Base-by-base conservation (phyloP, 352 stramenopile species). In the Pythium chondricola region DNA sequence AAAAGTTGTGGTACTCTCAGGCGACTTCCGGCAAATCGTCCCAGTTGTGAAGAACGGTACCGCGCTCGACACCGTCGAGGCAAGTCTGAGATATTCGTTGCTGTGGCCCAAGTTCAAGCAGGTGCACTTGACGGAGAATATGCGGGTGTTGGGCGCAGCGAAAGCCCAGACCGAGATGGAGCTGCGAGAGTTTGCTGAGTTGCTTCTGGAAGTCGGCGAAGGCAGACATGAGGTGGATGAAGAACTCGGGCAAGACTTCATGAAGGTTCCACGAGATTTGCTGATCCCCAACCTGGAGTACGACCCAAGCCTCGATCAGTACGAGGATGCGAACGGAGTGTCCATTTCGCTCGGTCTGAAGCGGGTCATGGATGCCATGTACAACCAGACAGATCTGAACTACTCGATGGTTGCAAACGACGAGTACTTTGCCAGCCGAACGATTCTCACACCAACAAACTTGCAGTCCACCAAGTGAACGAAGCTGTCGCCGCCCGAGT, bases 361-460 rank as follows among this genome's bases (percentile, higher is more conserved):
- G 21, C 13, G 32, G 10, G 40, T 54, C 1, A 26, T 55, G 2
- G 45, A 61, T 24, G 39, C 38, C 7, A 61, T 61, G 44, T 54
- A 61, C 31, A 7, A 14, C 9, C 22, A 43, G 2, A 1, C 8
- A 10, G 48, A 48, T 30, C 24, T 61, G 8, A 33, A 61, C 22
- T 30, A 61, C 21, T 39, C 44, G 6, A 6, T 10, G 1, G 6
- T 53, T 2, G 42, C 48, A 4, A 52, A 35, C 1, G 43, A 56
- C 42, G 43, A 49, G 1, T 56, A 63, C 43, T 54, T 54, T 25
- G 47, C 37, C 2, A 31, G 43, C 9, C 43, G 56, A 0, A 58
- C 48, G 2, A 55, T 58, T 43, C 35, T 63, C 1, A 27, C 48
- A 5, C 16, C 56, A 20, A 63, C 44, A 8, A 63, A 63, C 24